Evolutionary conservation across 345 rosid genomes (phyloP), one percentile per base, ranked within the genome.

Genomic region (Cochlearia excelsa): DNA sequence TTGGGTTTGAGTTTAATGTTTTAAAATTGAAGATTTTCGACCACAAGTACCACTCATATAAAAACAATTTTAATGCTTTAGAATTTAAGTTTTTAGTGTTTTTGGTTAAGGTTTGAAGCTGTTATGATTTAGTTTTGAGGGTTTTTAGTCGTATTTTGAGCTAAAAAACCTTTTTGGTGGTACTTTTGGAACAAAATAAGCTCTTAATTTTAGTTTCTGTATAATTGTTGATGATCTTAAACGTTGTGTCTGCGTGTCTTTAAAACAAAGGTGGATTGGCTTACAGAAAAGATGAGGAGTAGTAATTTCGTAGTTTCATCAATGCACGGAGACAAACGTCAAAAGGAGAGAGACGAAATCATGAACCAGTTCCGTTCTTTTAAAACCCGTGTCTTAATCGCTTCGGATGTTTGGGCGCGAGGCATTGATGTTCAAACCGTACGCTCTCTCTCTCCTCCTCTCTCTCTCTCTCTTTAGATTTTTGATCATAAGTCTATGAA

Each of bases 251-350:
- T 68, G 40, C 26, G 16, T 54, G 4, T 33, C 5, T 9, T 34
- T 30, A 2, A 6, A 31, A 43, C 11, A n/a, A 75, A 92, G 99
- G 99, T 93, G 78, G 99, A 93, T 76, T 93, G 99, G 99, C 82
- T 93, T 30, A 93, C 94, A 40, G 97, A 85, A 75, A 93, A 85
- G 78, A 93, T 93, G 99, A 87, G 88, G 26, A 82, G 78, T 66
- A 73, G 73, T 69, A 87, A 93, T 63, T 93, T 93, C 57, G 78
- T 94, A 1, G 99, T 93, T 45, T 93, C 97, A 26, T 82, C 97
- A 70, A 93, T 93, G 94, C 99, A 93, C 68, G 99, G 99, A 10
- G 99, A 93, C 76, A 87, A 89, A 92, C 97, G 91, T 72, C 99
- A 89, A 68, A 93, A 73, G 74, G 99, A 93, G 57, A 83, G 97